phyloP scores from a whole-genome alignment of 2,329 filamentous ascomycete species.

The Thielaviopsis musarum region DNA sequence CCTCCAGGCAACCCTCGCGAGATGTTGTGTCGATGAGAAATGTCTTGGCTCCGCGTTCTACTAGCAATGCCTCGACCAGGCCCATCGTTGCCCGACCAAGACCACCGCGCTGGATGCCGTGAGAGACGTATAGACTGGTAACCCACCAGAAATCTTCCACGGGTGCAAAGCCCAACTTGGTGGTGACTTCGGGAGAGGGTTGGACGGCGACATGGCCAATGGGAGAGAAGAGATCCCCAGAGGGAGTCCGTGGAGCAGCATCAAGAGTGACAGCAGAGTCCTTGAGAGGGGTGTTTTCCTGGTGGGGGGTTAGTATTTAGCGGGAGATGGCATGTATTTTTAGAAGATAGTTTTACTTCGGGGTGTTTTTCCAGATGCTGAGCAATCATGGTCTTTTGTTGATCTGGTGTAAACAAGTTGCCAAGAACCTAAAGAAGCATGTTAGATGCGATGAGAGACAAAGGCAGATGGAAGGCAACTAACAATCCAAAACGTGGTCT shows the following conservation, averaged over 20 bases:
- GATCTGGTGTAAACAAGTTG: background rate
- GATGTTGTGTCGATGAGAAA: conserved; percentile 22
- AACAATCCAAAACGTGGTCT: conserved; percentile 26
- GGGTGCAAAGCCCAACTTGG: conserved; percentile 18
- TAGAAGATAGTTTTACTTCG: background rate
- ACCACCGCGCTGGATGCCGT: conserved; percentile 21
- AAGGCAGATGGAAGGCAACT: conserved; percentile 13
- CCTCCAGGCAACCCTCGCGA: conserved; percentile 18
- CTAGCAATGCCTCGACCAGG: conserved; percentile 20
- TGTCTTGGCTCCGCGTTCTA: conserved; percentile 18
- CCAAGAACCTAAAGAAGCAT: background rate
- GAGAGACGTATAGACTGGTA: conserved; percentile 25
- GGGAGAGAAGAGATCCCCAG: conserved; percentile 19
- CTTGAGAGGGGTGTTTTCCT: conserved; percentile 20
- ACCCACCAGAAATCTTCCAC: conserved; percentile 21
- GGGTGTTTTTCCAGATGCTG: background rate
- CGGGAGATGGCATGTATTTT: background rate
- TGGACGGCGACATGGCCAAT: conserved; percentile 26
- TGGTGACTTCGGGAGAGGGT: conserved; percentile 18
- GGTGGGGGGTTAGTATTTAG: background rate
- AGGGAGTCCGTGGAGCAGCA: conserved; percentile 18
- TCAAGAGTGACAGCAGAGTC: conserved; percentile 21
- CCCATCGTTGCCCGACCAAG: conserved; percentile 22
- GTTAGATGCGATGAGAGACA: background rate
- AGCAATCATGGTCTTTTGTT: background rate